Evolutionary conservation across 2,329 filamentous ascomycete species (phyloP).

Genomic region (Niveomyces coronatus): DNA sequence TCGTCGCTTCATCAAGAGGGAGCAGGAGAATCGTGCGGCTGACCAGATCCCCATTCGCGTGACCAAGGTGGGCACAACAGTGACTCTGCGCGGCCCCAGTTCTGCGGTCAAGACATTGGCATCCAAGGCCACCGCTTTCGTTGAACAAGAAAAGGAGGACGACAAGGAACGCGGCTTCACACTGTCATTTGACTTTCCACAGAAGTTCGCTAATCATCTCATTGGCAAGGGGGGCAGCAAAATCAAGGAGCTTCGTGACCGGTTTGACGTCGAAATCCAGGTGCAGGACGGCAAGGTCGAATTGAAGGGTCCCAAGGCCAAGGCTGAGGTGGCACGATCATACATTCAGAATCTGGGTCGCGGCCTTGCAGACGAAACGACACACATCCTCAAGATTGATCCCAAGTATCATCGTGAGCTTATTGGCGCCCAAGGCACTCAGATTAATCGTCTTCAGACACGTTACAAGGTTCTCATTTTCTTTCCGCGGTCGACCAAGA

Average conservation of each 20-base stretch:
- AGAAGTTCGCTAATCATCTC: conserved; percentile 84
- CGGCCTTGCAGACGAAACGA: conserved; percentile 84
- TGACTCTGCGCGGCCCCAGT: conserved; percentile 68
- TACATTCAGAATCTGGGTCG: conserved; percentile 72
- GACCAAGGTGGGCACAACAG: conserved; percentile 45
- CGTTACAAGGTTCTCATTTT: conserved; percentile 92
- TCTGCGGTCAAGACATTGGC: conserved; percentile 62
- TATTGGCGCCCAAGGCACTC: conserved; percentile 77
- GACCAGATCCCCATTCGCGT: conserved; percentile 52
- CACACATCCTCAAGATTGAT: conserved; percentile 77
- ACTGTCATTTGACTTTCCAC: conserved; percentile 81
- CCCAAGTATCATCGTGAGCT: conserved; percentile 90
- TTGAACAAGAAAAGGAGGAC: conserved; percentile 81
- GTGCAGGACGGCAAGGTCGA: conserved; percentile 91
- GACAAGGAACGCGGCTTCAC: conserved; percentile 89
- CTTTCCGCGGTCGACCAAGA: conserved; percentile 65
- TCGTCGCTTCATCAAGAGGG: conserved; percentile 52
- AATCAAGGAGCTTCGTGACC: conserved; percentile 54
- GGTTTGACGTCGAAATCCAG: conserved; percentile 67
- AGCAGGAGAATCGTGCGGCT: conserved; percentile 46
- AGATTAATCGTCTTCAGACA: conserved; percentile 85
- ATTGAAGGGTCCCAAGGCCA: conserved; percentile 89
- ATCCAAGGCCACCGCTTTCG: conserved; percentile 64
- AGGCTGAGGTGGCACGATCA: conserved; percentile 76
- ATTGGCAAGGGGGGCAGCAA: conserved; percentile 59